Evolutionary conservation across 2,329 filamentous ascomycete species (phyloP), one percentile per base, ranked within the genome.

Genomic region (Metarhizium humberi): DNA sequence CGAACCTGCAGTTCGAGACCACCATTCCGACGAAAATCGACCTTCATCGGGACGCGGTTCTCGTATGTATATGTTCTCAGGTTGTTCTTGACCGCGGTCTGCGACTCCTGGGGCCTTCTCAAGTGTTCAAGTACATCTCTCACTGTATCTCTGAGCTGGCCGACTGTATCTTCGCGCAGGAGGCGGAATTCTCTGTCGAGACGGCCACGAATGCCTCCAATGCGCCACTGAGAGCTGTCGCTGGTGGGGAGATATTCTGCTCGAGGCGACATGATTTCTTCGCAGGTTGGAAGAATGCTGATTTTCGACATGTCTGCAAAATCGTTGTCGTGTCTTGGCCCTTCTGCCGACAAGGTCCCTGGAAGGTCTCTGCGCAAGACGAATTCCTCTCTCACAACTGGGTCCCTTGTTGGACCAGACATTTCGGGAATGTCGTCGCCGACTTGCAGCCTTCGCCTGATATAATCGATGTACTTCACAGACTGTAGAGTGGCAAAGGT

Each of bases 111-210:
- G 30, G 52, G 47, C 43, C 54, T 48, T 20, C 63, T 66, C 18
- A 74, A 64, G 2, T 59, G 57, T 3, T 74, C 63, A 10, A 77
- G 64, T 51, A 75, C 68, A 29, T 70, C 58, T 43, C 70, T 69
- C 2, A 79, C 72, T 1, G 72, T 72, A 59, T 81, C 76, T 42
- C 77, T 70, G 4, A 84, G 67, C 56, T 80, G 75, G 0, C 78
- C 78, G 2, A 82, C 68, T 0, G 75, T 79, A 58, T 84, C 79
- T 63, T 82, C 77, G 2, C 80, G 72, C 1, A 82, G 63, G 1
- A 83, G 71, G 16, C 80, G 73, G 51, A 84, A 84, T 54, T 82
- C 75, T 54, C 75, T 69, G 62, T 83, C 80, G 0, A 84, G 63
- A 1, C 79, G 71, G 2, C 79, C 77, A 4, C 63, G 65, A 11